Percentiles rank a stretch among this genome's conserved stretches.
phyloP scores from a whole-genome alignment of 2,329 filamentous ascomycete species.

The Diaporthe citriasiana region DNA sequence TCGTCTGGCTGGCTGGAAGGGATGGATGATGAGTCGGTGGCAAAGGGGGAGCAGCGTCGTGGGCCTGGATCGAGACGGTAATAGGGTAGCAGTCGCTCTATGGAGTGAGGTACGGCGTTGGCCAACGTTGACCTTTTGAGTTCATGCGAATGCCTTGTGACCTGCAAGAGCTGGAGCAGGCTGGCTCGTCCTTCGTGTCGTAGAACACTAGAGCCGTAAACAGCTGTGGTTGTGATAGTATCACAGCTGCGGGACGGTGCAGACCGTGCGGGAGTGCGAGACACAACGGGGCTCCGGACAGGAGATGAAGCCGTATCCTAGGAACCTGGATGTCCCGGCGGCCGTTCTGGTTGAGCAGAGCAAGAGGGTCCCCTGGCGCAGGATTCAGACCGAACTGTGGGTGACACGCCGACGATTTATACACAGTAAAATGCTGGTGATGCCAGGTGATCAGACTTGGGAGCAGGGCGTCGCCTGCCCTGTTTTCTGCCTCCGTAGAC shows the following conservation, averaged over 20 bases:
- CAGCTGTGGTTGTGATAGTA: conserved; percentile 3
- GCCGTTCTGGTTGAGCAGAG: conserved; percentile 12
- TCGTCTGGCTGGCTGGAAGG: neutral
- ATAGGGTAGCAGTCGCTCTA: neutral
- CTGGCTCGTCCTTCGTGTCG: conserved; percentile 22
- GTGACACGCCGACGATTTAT: conserved; percentile 21
- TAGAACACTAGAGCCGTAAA: neutral
- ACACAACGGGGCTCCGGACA: conserved; percentile 9
- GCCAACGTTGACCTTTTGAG: neutral
- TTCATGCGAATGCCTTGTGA: conserved; percentile 3
- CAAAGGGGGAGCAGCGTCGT: neutral
- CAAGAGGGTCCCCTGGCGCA: neutral
- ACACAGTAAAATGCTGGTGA: conserved; percentile 16
- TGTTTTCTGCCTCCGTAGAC: neutral
- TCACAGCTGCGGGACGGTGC: conserved; percentile 29
- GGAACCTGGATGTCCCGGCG: neutral
- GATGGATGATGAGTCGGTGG: neutral
- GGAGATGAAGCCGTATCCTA: conserved; percentile 8
- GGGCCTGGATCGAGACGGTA: neutral
- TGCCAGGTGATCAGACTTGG: neutral
- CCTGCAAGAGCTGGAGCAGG: conserved; percentile 8
- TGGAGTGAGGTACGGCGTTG: neutral
- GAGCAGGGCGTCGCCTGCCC: conserved; percentile 8
- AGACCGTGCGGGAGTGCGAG: conserved; percentile 17
- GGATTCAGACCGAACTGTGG: neutral